Evolutionary conservation across 768 basidiomycete species (phyloP).

Genomic region (Pulveroboletus sp.): DNA sequence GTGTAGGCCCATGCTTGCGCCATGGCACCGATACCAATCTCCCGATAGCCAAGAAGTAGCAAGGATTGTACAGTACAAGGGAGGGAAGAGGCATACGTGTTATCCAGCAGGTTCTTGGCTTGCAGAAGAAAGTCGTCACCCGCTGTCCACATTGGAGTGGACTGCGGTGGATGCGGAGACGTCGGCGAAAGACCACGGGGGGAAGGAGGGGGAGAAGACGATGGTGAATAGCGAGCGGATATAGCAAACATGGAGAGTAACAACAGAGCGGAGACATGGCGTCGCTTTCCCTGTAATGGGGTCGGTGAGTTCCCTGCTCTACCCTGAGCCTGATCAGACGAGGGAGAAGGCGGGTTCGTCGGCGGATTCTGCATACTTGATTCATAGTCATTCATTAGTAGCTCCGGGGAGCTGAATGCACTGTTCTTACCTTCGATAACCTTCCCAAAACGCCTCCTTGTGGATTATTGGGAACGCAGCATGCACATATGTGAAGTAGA

Average conservation of each 20-base stretch:
- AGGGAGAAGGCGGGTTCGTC: conserved; percentile 32
- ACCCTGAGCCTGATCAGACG: conserved; percentile 16
- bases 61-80: conserved; percentile 76
- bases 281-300: conserved; percentile 39
- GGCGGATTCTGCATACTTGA: conserved; percentile 25
- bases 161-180: conserved; percentile 39
- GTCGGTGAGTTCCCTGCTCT: conserved; percentile 26
- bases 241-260: conserved; percentile 82
- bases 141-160: conserved; percentile 71
- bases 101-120: conserved; percentile 65
- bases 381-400: neutral
- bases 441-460: conserved; percentile 63
- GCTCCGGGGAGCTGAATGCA: too few species aligned
- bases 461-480: conserved; percentile 73
- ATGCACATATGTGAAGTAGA: conserved; percentile 84
- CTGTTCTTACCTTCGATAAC: conserved; percentile 43
- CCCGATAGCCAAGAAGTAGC: conserved; percentile 77
- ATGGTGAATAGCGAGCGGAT: conserved; percentile 64
- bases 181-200: conserved; percentile 30
- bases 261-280: conserved; percentile 59
- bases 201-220: conserved; percentile 23
- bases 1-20: conserved; percentile 82
- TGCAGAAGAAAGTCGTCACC: conserved; percentile 68
- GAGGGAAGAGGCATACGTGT: conserved; percentile 64
- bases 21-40: conserved; percentile 88